A percentile compares a stretch with the other conserved stretches of the same genome.
These are phyloP conservation scores for Eutrema heterophyllum DNA, from an alignment of 345 rosid genomes.

Conservation along the genomic window DNA sequence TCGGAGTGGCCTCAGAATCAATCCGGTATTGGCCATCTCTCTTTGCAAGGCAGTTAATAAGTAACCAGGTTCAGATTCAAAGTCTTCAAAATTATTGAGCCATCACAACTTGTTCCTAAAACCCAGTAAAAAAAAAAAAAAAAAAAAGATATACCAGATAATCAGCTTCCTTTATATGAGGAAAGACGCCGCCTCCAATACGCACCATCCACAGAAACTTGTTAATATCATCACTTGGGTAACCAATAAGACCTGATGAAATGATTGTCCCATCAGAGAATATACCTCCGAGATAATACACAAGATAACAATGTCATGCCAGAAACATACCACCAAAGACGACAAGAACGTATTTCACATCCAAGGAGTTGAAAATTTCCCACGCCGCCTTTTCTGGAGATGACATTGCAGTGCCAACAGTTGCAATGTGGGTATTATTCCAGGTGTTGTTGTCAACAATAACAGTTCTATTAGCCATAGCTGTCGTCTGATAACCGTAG, in stretches of 20 bases:
- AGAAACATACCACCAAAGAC: conserved; percentile 89
- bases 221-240: conserved; percentile 97
- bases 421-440: conserved; percentile 99
- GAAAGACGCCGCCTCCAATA: conserved; percentile 97
- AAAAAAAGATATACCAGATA: conserved; percentile 53
- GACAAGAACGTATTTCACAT: conserved; percentile 95
- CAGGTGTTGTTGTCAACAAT: conserved; percentile 98
- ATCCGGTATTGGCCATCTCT: conserved; percentile 96
- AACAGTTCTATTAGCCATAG: conserved; percentile 99
- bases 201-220: conserved; percentile 99
- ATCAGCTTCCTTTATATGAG: conserved; percentile 97
- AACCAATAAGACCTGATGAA: conserved; percentile 85
- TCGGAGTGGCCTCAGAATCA: conserved; percentile 90
- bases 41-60: conserved; percentile 33
- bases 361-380: conserved; percentile 96
- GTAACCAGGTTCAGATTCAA: conserved; percentile 7
- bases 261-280: conserved; percentile 31
- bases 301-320: conserved; percentile 4
- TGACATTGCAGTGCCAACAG: conserved; percentile 99
- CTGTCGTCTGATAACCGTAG: conserved; percentile 98
- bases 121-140: not conserved
- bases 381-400: conserved; percentile 99
- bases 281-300: not conserved
- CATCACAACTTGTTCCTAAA: not conserved
- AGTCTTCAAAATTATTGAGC: not conserved